Conservation (phyloP, 2,329 filamentous ascomycete genomes). For the Coniochaeta ligniaria region DNA sequence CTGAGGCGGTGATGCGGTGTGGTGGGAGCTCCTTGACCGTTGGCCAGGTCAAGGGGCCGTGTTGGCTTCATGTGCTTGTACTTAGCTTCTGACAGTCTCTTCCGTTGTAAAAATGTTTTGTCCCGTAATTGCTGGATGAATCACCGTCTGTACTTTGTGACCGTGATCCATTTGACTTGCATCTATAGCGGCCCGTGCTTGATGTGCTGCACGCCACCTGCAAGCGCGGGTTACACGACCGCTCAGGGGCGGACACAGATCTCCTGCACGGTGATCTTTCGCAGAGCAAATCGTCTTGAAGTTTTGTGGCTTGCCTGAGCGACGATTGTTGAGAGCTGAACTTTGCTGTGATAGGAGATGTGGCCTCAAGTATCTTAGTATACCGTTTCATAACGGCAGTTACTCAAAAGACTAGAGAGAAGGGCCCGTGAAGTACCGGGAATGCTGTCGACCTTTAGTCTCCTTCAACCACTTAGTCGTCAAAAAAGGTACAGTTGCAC, state of each 20-base stretch:
- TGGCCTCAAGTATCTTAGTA: background rate
- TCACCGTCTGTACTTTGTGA: background rate
- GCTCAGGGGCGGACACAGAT: background rate
- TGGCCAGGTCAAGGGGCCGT: background rate
- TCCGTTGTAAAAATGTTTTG: background rate
- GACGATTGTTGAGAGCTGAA: background rate
- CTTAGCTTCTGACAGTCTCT: background rate
- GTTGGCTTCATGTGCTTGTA: background rate
- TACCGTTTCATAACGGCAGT: too few species aligned
- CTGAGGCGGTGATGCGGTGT: background rate
- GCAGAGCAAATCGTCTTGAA: background rate
- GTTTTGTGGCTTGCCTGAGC: background rate
- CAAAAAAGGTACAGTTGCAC: too few species aligned
- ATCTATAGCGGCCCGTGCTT: background rate
- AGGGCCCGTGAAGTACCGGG: too few species aligned
- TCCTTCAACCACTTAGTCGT: too few species aligned
- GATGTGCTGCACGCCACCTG: background rate
- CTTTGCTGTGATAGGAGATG: background rate
- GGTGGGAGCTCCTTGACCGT: background rate
- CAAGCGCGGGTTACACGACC: background rate
- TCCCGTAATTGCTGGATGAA: background rate
- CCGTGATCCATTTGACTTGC: background rate
- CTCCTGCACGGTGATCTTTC: background rate
- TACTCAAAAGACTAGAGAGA: too few species aligned
- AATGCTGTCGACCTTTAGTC: too few species aligned